A percentile compares a stretch with the other conserved stretches of the same genome.
Evolutionary conservation across 495 filamentous ascomycete genomes (phyloP).

Genomic region (Haplographium delicatum): DNA sequence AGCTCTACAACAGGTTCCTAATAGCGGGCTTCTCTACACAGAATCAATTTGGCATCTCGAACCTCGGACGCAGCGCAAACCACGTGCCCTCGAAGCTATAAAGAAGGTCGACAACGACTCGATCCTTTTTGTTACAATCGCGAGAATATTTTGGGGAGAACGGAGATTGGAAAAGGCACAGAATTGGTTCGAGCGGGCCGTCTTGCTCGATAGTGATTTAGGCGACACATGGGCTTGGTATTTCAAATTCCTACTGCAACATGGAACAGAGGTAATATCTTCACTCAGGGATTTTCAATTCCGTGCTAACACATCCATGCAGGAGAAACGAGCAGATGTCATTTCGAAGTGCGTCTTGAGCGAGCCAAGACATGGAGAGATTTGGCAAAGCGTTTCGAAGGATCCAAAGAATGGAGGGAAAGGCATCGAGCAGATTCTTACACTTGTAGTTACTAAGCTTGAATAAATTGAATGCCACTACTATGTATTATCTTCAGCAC

Average conservation of each 20-base stretch:
- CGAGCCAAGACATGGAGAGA: conserved; percentile 88
- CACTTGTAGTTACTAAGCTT: conserved; percentile 59
- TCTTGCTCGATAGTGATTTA: conserved; percentile 74
- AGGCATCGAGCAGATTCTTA: conserved; percentile 74
- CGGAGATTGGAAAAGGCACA: conserved; percentile 83
- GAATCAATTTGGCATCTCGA: conserved; percentile 95
- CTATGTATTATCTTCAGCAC: neutral
- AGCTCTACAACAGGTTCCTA: conserved; percentile 85
- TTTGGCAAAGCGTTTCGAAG: conserved; percentile 84
- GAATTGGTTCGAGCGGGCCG: conserved; percentile 95
- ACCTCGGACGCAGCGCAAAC: conserved; percentile 82
- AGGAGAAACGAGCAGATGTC: conserved; percentile 82
- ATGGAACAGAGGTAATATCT: conserved; percentile 65
- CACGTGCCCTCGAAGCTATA: conserved; percentile 85
- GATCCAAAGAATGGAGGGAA: conserved; percentile 72
- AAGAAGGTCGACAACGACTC: conserved; percentile 95
- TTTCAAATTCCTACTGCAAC: conserved; percentile 83
- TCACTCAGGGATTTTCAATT: neutral
- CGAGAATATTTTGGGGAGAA: conserved; percentile 52
- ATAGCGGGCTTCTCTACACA: conserved; percentile 83
- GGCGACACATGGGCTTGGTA: conserved; percentile 99
- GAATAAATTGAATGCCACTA: conserved; percentile 32
- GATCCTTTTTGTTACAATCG: conserved; percentile 61
- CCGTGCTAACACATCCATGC: conserved; percentile 9
- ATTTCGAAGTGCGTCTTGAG: conserved; percentile 65